phyloP scores from a whole-genome alignment of 2,329 filamentous ascomycete species.

The Aspergillus novofumigatus region DNA sequence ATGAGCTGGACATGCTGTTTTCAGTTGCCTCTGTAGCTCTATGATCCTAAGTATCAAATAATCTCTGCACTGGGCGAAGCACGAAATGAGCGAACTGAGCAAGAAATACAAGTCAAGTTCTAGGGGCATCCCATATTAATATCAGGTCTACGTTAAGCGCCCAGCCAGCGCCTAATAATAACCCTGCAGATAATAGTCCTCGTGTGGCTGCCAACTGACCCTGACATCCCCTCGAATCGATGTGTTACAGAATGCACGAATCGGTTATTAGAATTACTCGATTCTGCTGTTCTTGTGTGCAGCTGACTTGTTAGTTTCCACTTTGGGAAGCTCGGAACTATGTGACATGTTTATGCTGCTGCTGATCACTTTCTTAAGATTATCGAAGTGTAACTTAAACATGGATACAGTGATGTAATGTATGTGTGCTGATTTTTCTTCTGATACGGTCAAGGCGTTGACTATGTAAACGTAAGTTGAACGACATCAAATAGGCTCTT shows the following conservation, averaged over 20 bases:
- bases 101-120: background rate
- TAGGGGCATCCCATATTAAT: background rate
- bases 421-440: background rate
- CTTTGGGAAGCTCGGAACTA: background rate
- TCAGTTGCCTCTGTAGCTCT: background rate
- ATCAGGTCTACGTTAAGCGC: background rate
- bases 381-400: background rate
- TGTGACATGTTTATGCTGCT: background rate
- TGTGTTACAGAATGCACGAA: background rate
- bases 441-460: background rate
- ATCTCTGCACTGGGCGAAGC: background rate
- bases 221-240: background rate
- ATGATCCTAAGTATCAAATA: background rate
- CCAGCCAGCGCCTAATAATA: background rate
- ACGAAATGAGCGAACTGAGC: background rate
- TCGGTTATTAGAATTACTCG: background rate
- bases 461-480: too few species aligned
- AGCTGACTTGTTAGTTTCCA: background rate
- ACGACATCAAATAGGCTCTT: background rate
- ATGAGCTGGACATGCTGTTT: slow-evolving; percentile 12
- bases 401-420: background rate
- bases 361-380: background rate
- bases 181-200: background rate
- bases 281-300: background rate
- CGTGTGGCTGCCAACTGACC: background rate